A percentile compares a stretch with the other conserved stretches of the same genome.
These are phyloP conservation scores for Paramecium sexaurelia DNA, from an alignment of 73 alveolate species.

Conservation along the genomic window DNA sequence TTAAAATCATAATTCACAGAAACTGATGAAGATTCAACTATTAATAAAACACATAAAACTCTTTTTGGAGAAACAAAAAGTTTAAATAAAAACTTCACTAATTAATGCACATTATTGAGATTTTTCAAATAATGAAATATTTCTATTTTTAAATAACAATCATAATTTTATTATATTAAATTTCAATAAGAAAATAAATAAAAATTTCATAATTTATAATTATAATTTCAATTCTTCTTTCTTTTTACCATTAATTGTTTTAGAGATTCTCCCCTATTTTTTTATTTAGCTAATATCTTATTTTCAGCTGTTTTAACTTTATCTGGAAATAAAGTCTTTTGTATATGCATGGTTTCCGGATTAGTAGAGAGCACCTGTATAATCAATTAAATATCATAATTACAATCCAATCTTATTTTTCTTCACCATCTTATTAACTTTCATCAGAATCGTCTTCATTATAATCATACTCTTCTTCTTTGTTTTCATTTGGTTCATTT, in stretches of 20 bases:
- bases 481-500: neutral
- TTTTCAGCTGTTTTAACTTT: neutral
- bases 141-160: neutral
- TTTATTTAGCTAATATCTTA: neutral
- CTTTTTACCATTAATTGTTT: neutral
- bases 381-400: neutral
- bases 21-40: slow-evolving; percentile 40
- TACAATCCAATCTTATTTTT: neutral
- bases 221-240: neutral
- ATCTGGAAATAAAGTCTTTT: slow-evolving; percentile 22
- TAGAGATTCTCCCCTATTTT: neutral
- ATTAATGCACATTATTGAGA: slow-evolving; percentile 39
- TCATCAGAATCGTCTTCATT: neutral
- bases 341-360: neutral
- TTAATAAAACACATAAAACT: slow-evolving; percentile 36
- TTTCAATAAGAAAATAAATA: no score
- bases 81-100: neutral
- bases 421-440: neutral
- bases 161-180: neutral
- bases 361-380: neutral
- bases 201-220: no score
- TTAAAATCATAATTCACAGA: slow-evolving; percentile 39
- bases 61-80: slow-evolving; percentile 18
- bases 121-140: slow-evolving; percentile 24
- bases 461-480: neutral